Percentiles rank a stretch among this genome's conserved stretches.
These are phyloP conservation scores for Tulasnella sp. DNA, from an alignment of 768 basidiomycete species.

Conservation along the genomic window DNA sequence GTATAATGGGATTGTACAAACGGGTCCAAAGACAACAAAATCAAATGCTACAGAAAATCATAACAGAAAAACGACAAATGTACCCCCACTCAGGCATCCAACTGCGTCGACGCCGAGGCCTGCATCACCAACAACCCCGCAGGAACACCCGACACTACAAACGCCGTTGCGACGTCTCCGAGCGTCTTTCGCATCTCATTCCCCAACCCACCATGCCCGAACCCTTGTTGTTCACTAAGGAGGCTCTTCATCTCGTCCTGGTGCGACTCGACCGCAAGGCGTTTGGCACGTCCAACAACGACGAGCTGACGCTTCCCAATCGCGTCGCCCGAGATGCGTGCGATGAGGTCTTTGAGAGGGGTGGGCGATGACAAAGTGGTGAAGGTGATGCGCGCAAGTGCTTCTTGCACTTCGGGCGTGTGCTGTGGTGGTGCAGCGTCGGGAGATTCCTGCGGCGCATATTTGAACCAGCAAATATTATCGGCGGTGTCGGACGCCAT, in stretches of 20 bases:
- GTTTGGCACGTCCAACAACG: conserved; percentile 58
- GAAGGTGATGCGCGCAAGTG: conserved; percentile 59
- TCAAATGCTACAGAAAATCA: no score
- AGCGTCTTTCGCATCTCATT: conserved; percentile 31
- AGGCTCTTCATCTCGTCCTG: conserved; percentile 39
- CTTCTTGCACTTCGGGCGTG: conserved; percentile 26
- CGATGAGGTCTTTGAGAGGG: conserved; percentile 45
- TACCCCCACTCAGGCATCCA: no score
- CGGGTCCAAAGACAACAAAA: no score
- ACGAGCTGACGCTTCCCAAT: conserved; percentile 43
- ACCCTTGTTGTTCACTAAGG: conserved; percentile 22
- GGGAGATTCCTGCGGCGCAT: conserved; percentile 27
- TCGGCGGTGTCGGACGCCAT: conserved; percentile 76
- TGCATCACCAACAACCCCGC: conserved; percentile 12
- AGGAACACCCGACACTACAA: conserved; percentile 23
- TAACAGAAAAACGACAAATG: no score
- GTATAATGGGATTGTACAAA: no score
- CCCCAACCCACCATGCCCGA: conserved; percentile 22
- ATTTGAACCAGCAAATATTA: conserved; percentile 59
- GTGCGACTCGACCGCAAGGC: conserved; percentile 51
- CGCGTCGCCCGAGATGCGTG: conserved; percentile 27
- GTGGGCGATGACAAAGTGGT: conserved; percentile 34
- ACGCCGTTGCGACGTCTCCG: conserved; percentile 31
- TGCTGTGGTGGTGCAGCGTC: conserved; percentile 21
- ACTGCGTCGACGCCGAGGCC: conserved; percentile 4